A percentile compares a stretch with the other conserved stretches of the same genome.
These are phyloP conservation scores for Ophiosphaerella korrae DNA, from an alignment of 2,329 filamentous ascomycete genomes.

Conservation along the genomic window DNA sequence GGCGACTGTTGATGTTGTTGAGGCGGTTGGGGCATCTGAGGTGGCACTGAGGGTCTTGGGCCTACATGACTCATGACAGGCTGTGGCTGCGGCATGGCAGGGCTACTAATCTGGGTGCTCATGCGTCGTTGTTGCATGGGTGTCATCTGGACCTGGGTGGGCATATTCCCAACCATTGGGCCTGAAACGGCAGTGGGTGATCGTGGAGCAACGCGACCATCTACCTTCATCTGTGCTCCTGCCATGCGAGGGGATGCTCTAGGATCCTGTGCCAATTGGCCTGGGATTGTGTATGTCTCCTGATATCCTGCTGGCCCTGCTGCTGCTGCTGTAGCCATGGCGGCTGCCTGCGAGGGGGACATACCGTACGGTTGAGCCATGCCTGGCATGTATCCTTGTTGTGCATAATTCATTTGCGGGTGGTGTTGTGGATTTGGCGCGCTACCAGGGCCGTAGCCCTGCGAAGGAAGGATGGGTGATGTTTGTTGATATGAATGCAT, in stretches of 20 bases:
- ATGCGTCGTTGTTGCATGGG: constrained; percentile 48
- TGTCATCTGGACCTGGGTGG: constrained; percentile 48
- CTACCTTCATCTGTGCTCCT: constrained; percentile 69
- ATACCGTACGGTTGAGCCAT: constrained; percentile 79
- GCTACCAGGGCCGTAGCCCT: constrained; percentile 70
- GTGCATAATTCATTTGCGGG: constrained; percentile 79
- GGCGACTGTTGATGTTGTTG: constrained; percentile 77
- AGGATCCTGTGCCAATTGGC: constrained; percentile 60
- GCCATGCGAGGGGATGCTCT: constrained; percentile 77
- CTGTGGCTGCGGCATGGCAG: constrained; percentile 69
- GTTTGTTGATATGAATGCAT: constrained; percentile 65
- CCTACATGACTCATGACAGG: constrained; percentile 75
- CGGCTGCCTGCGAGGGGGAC: constrained; percentile 83
- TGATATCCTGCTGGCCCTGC: constrained; percentile 72
- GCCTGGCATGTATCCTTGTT: constrained; percentile 74
- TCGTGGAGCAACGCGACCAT: constrained; percentile 71
- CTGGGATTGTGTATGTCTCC: constrained; percentile 68
- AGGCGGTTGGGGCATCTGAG: constrained; percentile 60
- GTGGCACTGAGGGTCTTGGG: constrained; percentile 57
- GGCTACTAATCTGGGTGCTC: constrained; percentile 50
- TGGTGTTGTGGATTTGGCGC: constrained; percentile 65
- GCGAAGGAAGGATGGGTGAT: constrained; percentile 79
- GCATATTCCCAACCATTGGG: constrained; percentile 54
- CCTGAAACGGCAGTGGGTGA: constrained; percentile 75
- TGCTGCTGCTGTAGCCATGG: constrained; percentile 91